Evolutionary conservation across 495 filamentous ascomycete genomes (phyloP).

Genomic region (Penicillium robsamsonii): DNA sequence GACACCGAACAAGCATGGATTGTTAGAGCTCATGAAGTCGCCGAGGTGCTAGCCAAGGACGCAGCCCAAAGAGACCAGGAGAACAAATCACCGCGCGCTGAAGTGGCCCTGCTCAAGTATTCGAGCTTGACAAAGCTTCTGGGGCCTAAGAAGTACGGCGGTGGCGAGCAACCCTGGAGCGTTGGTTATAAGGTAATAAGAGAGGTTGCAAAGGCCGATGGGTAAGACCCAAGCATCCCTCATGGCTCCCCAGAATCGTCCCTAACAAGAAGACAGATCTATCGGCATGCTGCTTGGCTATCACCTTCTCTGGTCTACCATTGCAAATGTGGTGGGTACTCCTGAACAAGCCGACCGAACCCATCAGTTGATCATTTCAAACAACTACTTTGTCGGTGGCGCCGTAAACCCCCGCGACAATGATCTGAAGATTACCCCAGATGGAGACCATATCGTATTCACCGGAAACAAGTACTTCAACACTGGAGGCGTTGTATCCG

Average conservation of each 20-base stretch:
- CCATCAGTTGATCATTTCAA: slow-evolving; percentile 50
- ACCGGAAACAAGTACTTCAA: slow-evolving; percentile 61
- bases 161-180: slow-evolving; percentile 56
- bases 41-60: slow-evolving; percentile 51
- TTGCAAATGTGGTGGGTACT: slow-evolving; percentile 54
- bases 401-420: slow-evolving; percentile 62
- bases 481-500: slow-evolving; percentile 59
- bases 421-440: slow-evolving; percentile 52
- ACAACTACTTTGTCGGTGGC: slow-evolving; percentile 62
- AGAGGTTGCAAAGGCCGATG: slow-evolving; percentile 59
- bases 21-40: slow-evolving; percentile 50
- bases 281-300: slow-evolving; percentile 61
- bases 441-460: slow-evolving; percentile 53
- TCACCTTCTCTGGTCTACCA: slow-evolving; percentile 60
- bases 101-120: slow-evolving; percentile 56
- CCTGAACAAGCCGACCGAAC: slow-evolving; percentile 53
- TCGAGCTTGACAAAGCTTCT: slow-evolving; percentile 55
- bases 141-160: slow-evolving; percentile 54
- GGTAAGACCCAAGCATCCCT: slow-evolving; percentile 26
- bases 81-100: slow-evolving; percentile 55
- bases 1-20: slow-evolving; percentile 48
- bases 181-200: slow-evolving; percentile 56
- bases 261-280: slow-evolving; percentile 26
- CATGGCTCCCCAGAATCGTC: not conserved
- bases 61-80: slow-evolving; percentile 53